These are phyloP conservation scores for Candida xyloterini DNA, from an alignment of 805 yeast genomes.

Conservation along the genomic window DNA sequence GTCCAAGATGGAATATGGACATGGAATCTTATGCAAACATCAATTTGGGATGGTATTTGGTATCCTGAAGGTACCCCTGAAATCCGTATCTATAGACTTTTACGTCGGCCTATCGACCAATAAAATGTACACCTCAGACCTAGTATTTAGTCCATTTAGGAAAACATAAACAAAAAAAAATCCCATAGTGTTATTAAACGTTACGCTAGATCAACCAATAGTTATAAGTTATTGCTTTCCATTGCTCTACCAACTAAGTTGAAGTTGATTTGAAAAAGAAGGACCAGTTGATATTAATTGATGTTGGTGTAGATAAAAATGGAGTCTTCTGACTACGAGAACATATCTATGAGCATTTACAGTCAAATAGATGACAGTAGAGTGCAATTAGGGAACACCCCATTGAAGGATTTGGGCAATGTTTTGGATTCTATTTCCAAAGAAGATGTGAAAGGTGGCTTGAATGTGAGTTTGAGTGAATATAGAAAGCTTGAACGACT, in stretches of 20 bases:
- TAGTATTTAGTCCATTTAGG: constrained; percentile 3
- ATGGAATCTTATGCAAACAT: constrained; percentile 22
- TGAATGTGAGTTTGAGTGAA: constrained; percentile 9
- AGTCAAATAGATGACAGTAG: constrained; percentile 8
- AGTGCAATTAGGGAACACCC: constrained; percentile 8
- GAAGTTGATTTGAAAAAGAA: not conserved
- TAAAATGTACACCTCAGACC: constrained; percentile 7
- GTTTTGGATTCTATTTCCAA: constrained; percentile 10
- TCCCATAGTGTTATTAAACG: not conserved
- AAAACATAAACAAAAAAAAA: constrained; percentile 16
- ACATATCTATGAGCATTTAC: constrained; percentile 15
- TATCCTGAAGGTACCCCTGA: constrained; percentile 24
- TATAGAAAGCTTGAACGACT: constrained; percentile 28
- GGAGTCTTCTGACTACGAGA: constrained; percentile 25
- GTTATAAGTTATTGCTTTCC: not conserved
- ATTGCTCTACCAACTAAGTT: not conserved
- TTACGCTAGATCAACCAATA: constrained; percentile 1
- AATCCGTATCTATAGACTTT: constrained; percentile 21
- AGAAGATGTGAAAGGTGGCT: not conserved
- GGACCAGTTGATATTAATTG: not conserved
- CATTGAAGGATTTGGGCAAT: constrained; percentile 19
- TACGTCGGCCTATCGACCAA: constrained; percentile 2
- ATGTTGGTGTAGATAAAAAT: constrained; percentile 8
- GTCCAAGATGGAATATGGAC: constrained; percentile 23
- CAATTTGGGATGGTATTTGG: constrained; percentile 15